Base-by-base conservation (phyloP, 495 filamentous ascomycete genomes). In the Parathielavia hyrcaniae region DNA sequence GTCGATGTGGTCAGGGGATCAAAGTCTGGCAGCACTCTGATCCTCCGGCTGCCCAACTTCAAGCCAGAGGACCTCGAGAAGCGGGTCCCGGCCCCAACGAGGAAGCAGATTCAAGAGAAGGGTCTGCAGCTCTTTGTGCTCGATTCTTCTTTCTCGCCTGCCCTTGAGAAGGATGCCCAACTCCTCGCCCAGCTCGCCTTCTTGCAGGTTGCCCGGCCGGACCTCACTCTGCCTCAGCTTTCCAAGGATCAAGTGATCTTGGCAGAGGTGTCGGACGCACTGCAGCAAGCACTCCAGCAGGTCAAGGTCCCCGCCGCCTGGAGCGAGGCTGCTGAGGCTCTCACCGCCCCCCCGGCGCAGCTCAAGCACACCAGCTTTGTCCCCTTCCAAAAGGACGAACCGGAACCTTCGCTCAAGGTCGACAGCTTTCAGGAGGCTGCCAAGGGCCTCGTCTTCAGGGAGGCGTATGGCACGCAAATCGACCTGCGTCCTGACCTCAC, bases 51-150 rank as follows among this genome's bases (percentile, higher is more conserved):
- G 17, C 81, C 89, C 12, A 86, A 83, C 52, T 79, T 87, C 59
- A 95, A 91, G 72, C 83, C 88, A 47, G 92, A 92, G 30, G 92
- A 97, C 34, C 68, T 92, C 5, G 95, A 97, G 73, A 96, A 91
- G 79, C 91, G 86, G 65, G 78, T 98, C 34, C 83, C 89, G 3
- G 76, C 77, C 16, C 58, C 70, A 19, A 80, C 90, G 48, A 82
- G 83, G 56, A 86, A 86, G 61, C 79, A 77, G 23, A 72, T 97
- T 49, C 81, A 83, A 36, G 72, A 81, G 58, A 90, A 86, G 67
- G 78, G 77, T 2, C 71, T 91, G 41, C 70, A 86, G 55, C 75
- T 98, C 47, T 85, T 83, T 56, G 70, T 92, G 35, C 68, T 97
- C 2, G 90, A 97, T 64, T 77, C 87, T 4, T 73, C 81, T 12